Evolutionary conservation across 768 basidiomycete species (phyloP).

Genomic region (Pulveroboletus sp.): DNA sequence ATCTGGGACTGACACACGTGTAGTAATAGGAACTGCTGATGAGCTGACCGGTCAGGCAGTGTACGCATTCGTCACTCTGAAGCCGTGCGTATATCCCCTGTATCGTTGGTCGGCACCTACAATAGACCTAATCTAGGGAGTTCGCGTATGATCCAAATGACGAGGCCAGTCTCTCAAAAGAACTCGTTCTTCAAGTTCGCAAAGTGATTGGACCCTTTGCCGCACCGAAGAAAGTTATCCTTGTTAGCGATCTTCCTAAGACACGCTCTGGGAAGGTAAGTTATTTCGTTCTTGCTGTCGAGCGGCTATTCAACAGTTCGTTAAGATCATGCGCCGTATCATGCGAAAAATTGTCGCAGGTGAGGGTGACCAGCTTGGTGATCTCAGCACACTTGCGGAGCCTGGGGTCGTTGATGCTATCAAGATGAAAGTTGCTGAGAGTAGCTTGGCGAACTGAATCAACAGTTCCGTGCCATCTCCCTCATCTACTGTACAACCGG

Average conservation of each 20-base stretch:
- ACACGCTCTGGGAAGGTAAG: slow-evolving; percentile 85
- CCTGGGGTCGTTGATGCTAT: slow-evolving; percentile 81
- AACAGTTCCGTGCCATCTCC: not conserved
- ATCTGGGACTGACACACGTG: slow-evolving; percentile 5
- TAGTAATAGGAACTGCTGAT: slow-evolving; percentile 78
- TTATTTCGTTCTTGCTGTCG: not conserved
- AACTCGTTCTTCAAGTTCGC: slow-evolving; percentile 90
- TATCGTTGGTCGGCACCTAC: not conserved
- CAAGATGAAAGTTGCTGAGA: slow-evolving; percentile 67
- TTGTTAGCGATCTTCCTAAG: slow-evolving; percentile 86
- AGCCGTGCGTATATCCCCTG: slow-evolving; percentile 59
- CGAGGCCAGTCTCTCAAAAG: slow-evolving; percentile 71
- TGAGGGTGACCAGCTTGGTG: slow-evolving; percentile 93
- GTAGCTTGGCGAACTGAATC: slow-evolving; percentile 16
- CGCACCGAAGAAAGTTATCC: slow-evolving; percentile 86
- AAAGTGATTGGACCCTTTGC: slow-evolving; percentile 99
- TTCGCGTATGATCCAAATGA: slow-evolving; percentile 70
- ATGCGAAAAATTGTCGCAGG: slow-evolving; percentile 95
- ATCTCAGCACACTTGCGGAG: slow-evolving; percentile 90
- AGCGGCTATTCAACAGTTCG: not conserved
- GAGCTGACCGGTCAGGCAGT: slow-evolving; percentile 93
- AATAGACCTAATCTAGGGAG: slow-evolving; percentile 44
- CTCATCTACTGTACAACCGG: no score
- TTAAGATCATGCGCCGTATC: slow-evolving; percentile 87
- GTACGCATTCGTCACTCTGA: slow-evolving; percentile 90